Conservation (phyloP, 345 rosid genomes). For the Clausena lansium region DNA sequence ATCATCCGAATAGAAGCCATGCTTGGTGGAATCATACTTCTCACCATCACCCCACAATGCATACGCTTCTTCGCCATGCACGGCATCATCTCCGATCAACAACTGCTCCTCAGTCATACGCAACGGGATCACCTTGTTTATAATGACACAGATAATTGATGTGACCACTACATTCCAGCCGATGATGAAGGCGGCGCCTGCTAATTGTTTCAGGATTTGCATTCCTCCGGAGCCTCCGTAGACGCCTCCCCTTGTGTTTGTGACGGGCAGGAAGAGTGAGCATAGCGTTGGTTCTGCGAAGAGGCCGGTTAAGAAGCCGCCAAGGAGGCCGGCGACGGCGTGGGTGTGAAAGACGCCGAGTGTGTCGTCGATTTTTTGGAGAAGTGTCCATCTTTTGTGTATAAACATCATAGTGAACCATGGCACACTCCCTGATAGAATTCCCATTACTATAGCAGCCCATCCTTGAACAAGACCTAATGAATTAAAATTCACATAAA, state of each 20-base stretch:
- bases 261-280: slow-evolving; percentile 38
- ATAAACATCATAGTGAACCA: slow-evolving; percentile 56
- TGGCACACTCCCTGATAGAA: slow-evolving; percentile 47
- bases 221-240: slow-evolving; percentile 44
- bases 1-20: slow-evolving; percentile 11
- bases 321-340: slow-evolving; percentile 49
- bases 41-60: slow-evolving; percentile 57
- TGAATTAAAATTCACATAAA: too few relatives aligned
- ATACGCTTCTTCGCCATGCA: slow-evolving; percentile 55
- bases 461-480: slow-evolving; percentile 53
- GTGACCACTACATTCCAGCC: slow-evolving; percentile 44
- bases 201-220: slow-evolving; percentile 47
- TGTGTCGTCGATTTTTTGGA: slow-evolving; percentile 41
- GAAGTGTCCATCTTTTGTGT: slow-evolving; percentile 42
- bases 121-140: slow-evolving; percentile 34
- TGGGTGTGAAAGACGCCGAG: slow-evolving; percentile 50
- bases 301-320: slow-evolving; percentile 43
- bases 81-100: slow-evolving; percentile 47
- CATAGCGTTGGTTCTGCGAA: slow-evolving; percentile 42
- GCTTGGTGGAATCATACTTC: slow-evolving; percentile 34
- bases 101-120: slow-evolving; percentile 47
- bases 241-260: slow-evolving; percentile 39
- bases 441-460: slow-evolving; percentile 51
- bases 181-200: slow-evolving; percentile 34
- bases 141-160: slow-evolving; percentile 35